phyloP scores from a whole-genome alignment of 768 basidiomycete species.

The Kwoniella heveanensis region DNA sequence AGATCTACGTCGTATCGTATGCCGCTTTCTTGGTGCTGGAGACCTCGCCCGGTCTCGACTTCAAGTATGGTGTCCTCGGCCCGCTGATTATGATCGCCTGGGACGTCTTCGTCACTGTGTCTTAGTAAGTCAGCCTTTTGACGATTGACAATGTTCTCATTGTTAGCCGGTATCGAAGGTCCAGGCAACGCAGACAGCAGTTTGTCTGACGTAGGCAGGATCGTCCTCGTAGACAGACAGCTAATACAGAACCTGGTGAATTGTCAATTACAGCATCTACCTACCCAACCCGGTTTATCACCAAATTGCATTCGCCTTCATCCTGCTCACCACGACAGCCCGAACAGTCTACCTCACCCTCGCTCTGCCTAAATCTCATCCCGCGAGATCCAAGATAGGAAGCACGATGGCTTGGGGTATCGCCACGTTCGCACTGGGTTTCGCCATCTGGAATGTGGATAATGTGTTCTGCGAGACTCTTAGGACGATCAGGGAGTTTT shows the following conservation, averaged over 20 bases:
- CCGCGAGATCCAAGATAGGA: constrained; percentile 58
- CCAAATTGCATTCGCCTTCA: constrained; percentile 69
- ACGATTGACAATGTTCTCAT: no score
- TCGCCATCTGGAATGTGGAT: constrained; percentile 77
- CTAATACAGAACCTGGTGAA: not conserved
- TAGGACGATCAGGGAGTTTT: constrained; percentile 18
- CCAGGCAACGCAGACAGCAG: no score
- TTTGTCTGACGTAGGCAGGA: no score
- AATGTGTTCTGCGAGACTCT: constrained; percentile 68
- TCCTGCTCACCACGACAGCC: constrained; percentile 61
- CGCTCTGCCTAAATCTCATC: constrained; percentile 56
- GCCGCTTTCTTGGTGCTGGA: constrained; percentile 65
- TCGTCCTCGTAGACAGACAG: not conserved
- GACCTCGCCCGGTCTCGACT: constrained; percentile 47
- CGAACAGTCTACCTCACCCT: constrained; percentile 63
- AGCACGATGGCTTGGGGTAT: constrained; percentile 62
- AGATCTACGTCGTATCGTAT: constrained; percentile 67
- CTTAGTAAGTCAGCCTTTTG: constrained; percentile 77
- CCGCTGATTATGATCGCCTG: constrained; percentile 57
- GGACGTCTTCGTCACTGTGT: constrained; percentile 68
- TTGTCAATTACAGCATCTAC: constrained; percentile 59
- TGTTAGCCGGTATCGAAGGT: no score
- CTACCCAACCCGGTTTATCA: constrained; percentile 79
- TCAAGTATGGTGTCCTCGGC: constrained; percentile 37
- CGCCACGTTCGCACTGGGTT: constrained; percentile 65